Evolutionary conservation across 2,329 filamentous ascomycete genomes (phyloP), one percentile per base, ranked within the genome.

Genomic region (Monosporascus sp.): DNA sequence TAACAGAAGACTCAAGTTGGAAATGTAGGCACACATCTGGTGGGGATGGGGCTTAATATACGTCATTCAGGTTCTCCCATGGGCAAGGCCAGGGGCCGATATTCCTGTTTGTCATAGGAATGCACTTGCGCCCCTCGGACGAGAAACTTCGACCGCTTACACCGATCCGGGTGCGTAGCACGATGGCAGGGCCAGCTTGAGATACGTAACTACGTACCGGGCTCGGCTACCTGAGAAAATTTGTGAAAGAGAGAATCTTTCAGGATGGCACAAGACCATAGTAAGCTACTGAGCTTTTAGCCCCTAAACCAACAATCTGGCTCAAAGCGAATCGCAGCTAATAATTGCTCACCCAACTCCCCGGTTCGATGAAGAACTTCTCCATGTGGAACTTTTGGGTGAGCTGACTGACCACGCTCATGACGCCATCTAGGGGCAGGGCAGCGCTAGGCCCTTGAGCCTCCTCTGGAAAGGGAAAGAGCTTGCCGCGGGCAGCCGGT

Each of bases 31-130:
- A 35, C 11, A 4, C 31, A 35, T 35, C 9, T 5, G 9, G 31
- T 35, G 31, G 31, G 16, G 38, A 41, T 11, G 17, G 38, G 17
- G 38, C 17, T n/a, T n/a, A 41, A 41, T n/a, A 41, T n/a, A 20
- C 1, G 38, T 41, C 8, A 41, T 20, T 19, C 17, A 3, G 7
- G 9, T 17, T 20, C 38, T 24, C 20, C 41, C n/a, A 22, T 44
- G 41, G 43, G n/a, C 22, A 26, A 27, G 24, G 5, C 24, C n/a
- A 8, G 43, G 24, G 43, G 4, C 22, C 24, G 43, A 46, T 45
- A 45, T 46, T 46, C 24, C 26, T 46, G 43, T 46, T 46, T 46
- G 43, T 46, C 43, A 46, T 46, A 46, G 24, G n/a, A 46, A 46
- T 17, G 11, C 22, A 14, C 38, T 41, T n/a, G 24, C 14, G 20